Evolutionary conservation across 495 filamentous ascomycete species (phyloP).

Genomic region (Lasiosphaeria ovina): DNA sequence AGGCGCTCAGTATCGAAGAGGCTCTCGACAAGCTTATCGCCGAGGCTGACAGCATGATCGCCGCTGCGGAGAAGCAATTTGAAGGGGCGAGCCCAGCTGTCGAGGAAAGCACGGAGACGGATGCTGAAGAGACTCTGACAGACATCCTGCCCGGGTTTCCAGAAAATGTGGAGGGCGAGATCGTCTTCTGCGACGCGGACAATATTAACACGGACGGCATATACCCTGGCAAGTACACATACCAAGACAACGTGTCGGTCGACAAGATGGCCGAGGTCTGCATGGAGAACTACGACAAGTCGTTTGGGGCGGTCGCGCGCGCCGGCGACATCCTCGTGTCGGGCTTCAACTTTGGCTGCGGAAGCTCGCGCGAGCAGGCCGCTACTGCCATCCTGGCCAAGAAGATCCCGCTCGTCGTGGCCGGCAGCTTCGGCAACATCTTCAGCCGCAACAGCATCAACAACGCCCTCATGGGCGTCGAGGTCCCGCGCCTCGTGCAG

Average conservation of each 20-base stretch:
- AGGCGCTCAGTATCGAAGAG: constrained; percentile 61
- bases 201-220: constrained; percentile 80
- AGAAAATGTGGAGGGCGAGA: constrained; percentile 61
- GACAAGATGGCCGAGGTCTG: constrained; percentile 83
- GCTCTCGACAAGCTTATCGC: constrained; percentile 66
- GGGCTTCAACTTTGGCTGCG: constrained; percentile 91
- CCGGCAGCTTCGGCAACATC: constrained; percentile 87
- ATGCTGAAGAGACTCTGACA: constrained; percentile 41
- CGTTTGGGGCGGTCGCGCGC: constrained; percentile 59
- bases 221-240: constrained; percentile 80
- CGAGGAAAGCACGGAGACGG: constrained; percentile 18
- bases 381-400: constrained; percentile 86
- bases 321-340: constrained; percentile 76
- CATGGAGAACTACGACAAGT: constrained; percentile 87
- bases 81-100: constrained; percentile 21
- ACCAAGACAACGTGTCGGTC: constrained; percentile 75
- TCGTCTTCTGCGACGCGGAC: constrained; percentile 68
- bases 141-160: constrained; percentile 71
- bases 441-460: constrained; percentile 89
- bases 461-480: constrained; percentile 82
- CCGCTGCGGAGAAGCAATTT: constrained; percentile 36
- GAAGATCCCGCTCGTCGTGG: constrained; percentile 77
- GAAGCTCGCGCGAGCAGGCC: constrained; percentile 79
- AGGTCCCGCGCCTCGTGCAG: constrained; percentile 70
- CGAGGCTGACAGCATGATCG: constrained; percentile 63